Conservation (phyloP, 2,329 filamentous ascomycete species). For the Fusarium globosum region DNA sequence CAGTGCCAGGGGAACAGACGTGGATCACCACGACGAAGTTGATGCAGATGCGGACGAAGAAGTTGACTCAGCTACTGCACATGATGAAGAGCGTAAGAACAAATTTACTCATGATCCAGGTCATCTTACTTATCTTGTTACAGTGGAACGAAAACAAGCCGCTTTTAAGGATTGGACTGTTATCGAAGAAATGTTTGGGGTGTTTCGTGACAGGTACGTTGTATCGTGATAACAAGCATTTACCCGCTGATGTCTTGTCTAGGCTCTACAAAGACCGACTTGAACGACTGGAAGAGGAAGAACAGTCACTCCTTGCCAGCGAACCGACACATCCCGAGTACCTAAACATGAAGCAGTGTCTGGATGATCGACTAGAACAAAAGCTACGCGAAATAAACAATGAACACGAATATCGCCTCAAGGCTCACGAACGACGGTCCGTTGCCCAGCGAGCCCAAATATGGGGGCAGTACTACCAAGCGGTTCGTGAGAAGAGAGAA, state of each 20-base stretch:
- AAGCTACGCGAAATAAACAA: conserved; percentile 81
- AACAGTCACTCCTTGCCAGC: conserved; percentile 68
- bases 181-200: conserved; percentile 89
- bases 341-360: conserved; percentile 86
- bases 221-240: not conserved
- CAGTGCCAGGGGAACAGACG: conserved; percentile 54
- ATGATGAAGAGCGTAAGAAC: conserved; percentile 71
- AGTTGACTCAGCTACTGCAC: conserved; percentile 66
- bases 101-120: not conserved
- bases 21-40: conserved; percentile 61
- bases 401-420: conserved; percentile 77
- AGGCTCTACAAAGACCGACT: conserved; percentile 92
- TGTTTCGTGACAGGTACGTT: conserved; percentile 80
- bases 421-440: conserved; percentile 78
- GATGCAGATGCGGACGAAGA: conserved; percentile 70
- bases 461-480: conserved; percentile 91
- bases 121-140: conserved; percentile 36
- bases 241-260: conserved; percentile 36
- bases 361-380: conserved; percentile 84
- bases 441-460: conserved; percentile 87
- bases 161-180: conserved; percentile 82
- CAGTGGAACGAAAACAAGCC: conserved; percentile 81
- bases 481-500: conserved; percentile 84
- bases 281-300: conserved; percentile 79
- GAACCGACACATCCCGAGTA: conserved; percentile 89